Conservation (phyloP, 441 rosid genomes). For the Brassica balearica region DNA sequence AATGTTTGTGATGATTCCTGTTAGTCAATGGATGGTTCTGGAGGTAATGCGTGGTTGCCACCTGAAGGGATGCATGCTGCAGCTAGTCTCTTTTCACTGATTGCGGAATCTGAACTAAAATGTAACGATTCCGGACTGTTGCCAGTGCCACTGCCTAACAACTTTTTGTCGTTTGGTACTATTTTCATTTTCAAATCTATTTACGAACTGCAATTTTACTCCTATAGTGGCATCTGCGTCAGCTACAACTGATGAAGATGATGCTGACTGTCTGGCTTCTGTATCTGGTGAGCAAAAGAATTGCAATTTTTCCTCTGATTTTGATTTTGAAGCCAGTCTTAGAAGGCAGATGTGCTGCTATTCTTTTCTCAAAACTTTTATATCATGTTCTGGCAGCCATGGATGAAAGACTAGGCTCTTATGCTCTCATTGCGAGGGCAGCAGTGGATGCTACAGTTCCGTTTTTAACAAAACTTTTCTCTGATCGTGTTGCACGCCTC, state of each 20-base stretch:
- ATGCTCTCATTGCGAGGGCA: conserved; percentile 98
- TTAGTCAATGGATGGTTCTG: conserved; percentile 69
- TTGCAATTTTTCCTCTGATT: conserved; percentile 27
- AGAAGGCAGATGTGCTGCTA: conserved; percentile 28
- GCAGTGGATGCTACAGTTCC: conserved; percentile 86
- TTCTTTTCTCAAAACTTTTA: conserved; percentile 28
- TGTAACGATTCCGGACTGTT: conserved; percentile 49
- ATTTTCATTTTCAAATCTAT: conserved; percentile 28
- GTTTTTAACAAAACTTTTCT: conserved; percentile 67
- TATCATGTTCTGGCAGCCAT: conserved; percentile 66
- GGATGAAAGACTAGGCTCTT: conserved; percentile 96
- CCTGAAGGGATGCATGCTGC: conserved; percentile 86
- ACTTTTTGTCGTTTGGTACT: conserved; percentile 36
- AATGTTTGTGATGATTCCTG: conserved; percentile 44
- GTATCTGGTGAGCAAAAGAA: conserved; percentile 70
- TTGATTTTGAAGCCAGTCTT: conserved; percentile 30
- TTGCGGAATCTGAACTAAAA: conserved; percentile 84
- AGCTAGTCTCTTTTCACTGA: conserved; percentile 76
- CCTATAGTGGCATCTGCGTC: conserved; percentile 81
- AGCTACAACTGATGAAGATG: conserved; percentile 70
- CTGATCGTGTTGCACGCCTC: conserved; percentile 75
- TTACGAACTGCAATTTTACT: conserved; percentile 36
- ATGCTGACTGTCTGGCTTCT: conserved; percentile 77
- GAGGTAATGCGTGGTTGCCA: conserved; percentile 70
- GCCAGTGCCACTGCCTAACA: conserved; percentile 24